A percentile compares a stretch with the other conserved stretches of the same genome.
phyloP scores from a whole-genome alignment of 768 basidiomycete genomes.

The Auricularia sp. region DNA sequence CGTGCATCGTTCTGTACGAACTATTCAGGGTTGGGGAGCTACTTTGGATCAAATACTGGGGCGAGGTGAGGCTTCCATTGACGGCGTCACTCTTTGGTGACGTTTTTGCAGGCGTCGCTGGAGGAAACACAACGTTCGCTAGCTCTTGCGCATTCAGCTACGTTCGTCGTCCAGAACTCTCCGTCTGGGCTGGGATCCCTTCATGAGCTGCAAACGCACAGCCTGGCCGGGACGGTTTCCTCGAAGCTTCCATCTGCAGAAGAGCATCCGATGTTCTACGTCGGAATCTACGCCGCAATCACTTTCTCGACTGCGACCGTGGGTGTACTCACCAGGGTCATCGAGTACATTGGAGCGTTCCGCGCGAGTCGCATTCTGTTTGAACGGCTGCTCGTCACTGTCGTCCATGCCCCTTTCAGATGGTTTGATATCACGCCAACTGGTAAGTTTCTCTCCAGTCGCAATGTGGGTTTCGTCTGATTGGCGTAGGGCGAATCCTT shows the following conservation, averaged over 20 bases:
- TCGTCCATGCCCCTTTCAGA: conserved; percentile 75
- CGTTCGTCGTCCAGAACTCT: background rate
- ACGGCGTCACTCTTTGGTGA: background rate
- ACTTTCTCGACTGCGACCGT: conserved; percentile 10
- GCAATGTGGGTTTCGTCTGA: conserved; percentile 1
- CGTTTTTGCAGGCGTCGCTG: background rate
- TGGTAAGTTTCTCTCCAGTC: background rate
- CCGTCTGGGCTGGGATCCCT: background rate
- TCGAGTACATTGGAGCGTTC: conserved; percentile 38
- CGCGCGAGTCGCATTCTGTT: conserved; percentile 28
- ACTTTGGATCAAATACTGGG: conserved; percentile 26
- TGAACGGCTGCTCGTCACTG: conserved; percentile 49
- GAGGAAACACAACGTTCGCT: background rate
- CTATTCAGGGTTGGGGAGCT: background rate
- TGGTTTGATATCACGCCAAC: conserved; percentile 1
- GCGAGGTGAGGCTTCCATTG: conserved; percentile 13
- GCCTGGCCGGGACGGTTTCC: background rate
- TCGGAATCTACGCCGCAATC: conserved; percentile 13
- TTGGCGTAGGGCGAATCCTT: conserved; percentile 12
- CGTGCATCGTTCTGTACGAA: background rate
- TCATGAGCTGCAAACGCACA: background rate
- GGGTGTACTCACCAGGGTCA: conserved; percentile 10
- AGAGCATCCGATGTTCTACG: conserved; percentile 17
- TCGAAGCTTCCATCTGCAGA: conserved; percentile 12
- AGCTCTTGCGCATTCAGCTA: background rate